Evolutionary conservation across 257 asterid genomes (phyloP), one percentile per base, ranked within the genome.

Genomic region (Lavandula angustifolia): DNA sequence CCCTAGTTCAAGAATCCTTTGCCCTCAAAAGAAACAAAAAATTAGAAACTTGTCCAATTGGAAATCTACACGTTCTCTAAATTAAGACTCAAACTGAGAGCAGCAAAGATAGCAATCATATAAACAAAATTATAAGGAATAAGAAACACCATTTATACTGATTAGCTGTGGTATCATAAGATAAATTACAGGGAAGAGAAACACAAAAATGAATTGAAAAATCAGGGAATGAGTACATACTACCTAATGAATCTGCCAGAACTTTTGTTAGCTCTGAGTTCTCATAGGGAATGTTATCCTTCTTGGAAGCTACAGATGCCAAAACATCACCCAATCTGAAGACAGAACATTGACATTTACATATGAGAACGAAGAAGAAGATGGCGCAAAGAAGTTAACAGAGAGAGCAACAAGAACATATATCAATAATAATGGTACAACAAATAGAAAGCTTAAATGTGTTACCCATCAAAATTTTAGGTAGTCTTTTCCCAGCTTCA

Each of bases 291-390:
- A 90, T 80, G 48, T 49, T 66, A 66, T 94, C 95, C 71, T 90
- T 90, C 83, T 80, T 80, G 32, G 97, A 83, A 51, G 92, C 77
- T 73, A 94, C 72, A 72, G 96, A 86, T 68, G 90, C 82, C 89
- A 94, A 75, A 73, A 94, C 99, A 86, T 94, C 97, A 73, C 97
- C 96, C 83, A 94, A 78, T 73, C 99, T 94, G 92, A 83, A 86
- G 62, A 73, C 34, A 71, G 73, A 76, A 65, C 63, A 76, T 54
- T 16, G 70, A 75, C 13, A 55, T 62, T 53, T 9, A 68, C 27
- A 34, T 56, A 72, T 55, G 54, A 63, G 29, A 67, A 27, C 47
- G 43, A 64, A n/a, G 62, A 63, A 35, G 60, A 71, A 64, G 60
- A 59, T 54, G 31, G 64, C 31, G 37, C 47, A 60, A 55, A 9